Evolutionary conservation across 805 yeast genomes (phyloP), one percentile per base, ranked within the genome.

Genomic region (Ogataea trehaloabstinens): DNA sequence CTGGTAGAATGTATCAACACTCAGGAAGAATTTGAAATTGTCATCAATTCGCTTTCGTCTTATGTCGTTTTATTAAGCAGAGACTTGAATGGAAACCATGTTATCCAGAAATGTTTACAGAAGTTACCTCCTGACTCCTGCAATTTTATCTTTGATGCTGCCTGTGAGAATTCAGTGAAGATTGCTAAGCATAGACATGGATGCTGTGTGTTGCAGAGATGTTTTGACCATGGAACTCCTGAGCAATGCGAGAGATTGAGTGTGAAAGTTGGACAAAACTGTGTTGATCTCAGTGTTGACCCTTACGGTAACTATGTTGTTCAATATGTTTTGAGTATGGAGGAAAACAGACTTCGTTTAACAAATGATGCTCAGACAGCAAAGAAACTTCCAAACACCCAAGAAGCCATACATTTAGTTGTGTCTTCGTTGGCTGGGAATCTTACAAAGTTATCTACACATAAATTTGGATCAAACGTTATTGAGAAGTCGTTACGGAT

Each of bases 281-380:
- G 95, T 27, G 73, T 81, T 33, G 72, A 71, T 25, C 71, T 93
- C 37, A 81, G 95, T 13, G 71, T 85, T 41, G 97, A 93, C 63
- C 97, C 97, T 11, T 93, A 85, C 66, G 99, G 99, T 24, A 93
- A 93, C 62, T 93, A 93, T 62, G 98, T 93, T 35, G 89, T 93
- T 36, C 99, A 93, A 64, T 91, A 93, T 56, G 95, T 93, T 17
- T 68, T 85, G 46, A 58, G 59, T 33, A 61, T 61, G 63, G 66
- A 61, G 48, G 66, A 61, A 44, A 54, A 55, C 35, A 53, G 66
- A 38, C 44, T 60, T 31, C 55, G 63, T 35, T 45, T 52, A 21
- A 54, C 51, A 37, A 56, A 52, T 41, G 58, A 53, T 41, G 49
- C 53, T n/a, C 38, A 27, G 8, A 41, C 60, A 2, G 30, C 45